A percentile compares a stretch with the other conserved stretches of the same genome.
phyloP scores from a whole-genome alignment of 2,329 filamentous ascomycete genomes.

The Fusarium sarcochroum region DNA sequence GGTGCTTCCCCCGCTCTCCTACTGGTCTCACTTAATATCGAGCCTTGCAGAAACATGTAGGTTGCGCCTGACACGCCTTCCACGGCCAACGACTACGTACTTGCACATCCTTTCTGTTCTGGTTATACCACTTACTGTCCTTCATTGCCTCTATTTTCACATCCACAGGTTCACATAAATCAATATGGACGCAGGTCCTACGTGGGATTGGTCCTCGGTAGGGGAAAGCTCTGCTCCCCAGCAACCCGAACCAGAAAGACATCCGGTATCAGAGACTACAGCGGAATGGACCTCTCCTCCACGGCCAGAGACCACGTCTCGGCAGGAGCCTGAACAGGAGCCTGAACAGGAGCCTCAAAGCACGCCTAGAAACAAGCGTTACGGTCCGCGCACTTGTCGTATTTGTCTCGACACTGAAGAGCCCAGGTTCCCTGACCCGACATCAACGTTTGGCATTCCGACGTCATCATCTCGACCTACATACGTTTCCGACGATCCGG shows the following conservation, averaged over 20 bases:
- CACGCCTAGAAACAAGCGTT: conserved; percentile 59
- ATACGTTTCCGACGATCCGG: conserved; percentile 81
- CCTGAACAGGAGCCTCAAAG: conserved; percentile 24
- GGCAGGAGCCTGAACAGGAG: not conserved
- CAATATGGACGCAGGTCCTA: conserved; percentile 49
- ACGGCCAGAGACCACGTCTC: conserved; percentile 17
- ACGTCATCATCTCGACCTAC: conserved; percentile 54
- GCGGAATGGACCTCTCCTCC: conserved; percentile 9
- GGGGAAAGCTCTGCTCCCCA: conserved; percentile 28
- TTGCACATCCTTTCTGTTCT: conserved; percentile 24
- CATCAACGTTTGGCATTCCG: conserved; percentile 53
- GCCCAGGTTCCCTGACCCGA: conserved; percentile 60
- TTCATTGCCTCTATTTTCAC: conserved; percentile 29
- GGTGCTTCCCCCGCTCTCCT: conserved; percentile 42
- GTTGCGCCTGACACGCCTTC: conserved; percentile 45
- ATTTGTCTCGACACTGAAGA: conserved; percentile 84
- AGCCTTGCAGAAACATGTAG: conserved; percentile 48
- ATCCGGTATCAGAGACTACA: conserved; percentile 17
- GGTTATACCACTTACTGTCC: conserved; percentile 22
- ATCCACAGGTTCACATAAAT: conserved; percentile 39
- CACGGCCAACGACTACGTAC: conserved; percentile 29
- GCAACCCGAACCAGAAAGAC: conserved; percentile 28
- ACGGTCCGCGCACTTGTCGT: conserved; percentile 82
- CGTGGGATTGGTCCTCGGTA: conserved; percentile 49
- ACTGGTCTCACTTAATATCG: conserved; percentile 23